Conservation (phyloP, 257 asterid species). For the Solanum piurae region DNA sequence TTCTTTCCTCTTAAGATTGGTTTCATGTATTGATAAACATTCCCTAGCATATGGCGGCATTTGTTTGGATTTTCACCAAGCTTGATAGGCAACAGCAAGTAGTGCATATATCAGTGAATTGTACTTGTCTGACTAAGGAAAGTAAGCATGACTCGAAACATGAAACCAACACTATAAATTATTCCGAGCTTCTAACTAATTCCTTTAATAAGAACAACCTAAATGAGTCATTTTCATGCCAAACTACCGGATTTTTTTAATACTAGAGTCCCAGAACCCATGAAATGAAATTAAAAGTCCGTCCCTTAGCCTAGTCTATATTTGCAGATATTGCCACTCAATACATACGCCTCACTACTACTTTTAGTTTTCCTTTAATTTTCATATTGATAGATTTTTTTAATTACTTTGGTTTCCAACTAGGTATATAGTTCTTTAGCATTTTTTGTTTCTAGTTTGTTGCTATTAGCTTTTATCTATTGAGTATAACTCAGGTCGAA, state of each 20-base stretch:
- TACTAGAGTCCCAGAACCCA: background rate
- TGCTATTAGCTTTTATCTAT: background rate
- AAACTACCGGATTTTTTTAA: background rate
- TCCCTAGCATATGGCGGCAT: background rate
- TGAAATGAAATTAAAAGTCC: background rate
- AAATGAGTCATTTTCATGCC: background rate
- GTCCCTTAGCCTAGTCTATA: background rate
- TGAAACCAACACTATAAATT: background rate
- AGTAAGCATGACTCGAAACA: background rate
- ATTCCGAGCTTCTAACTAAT: background rate
- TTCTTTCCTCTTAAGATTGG: background rate
- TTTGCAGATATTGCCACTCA: background rate
- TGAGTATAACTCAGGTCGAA: slow-evolving; percentile 29
- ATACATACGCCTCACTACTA: background rate
- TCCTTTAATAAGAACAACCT: background rate
- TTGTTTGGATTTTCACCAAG: background rate
- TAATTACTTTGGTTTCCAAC: background rate
- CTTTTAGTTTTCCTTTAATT: background rate
- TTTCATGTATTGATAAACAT: background rate
- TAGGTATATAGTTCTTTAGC: background rate
- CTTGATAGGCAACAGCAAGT: background rate
- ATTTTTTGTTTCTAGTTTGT: background rate
- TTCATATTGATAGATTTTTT: background rate
- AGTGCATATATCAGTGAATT: background rate
- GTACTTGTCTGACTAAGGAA: background rate